Base-by-base conservation (phyloP, 2,329 filamentous ascomycete genomes). In the Graphilbum sp. region DNA sequence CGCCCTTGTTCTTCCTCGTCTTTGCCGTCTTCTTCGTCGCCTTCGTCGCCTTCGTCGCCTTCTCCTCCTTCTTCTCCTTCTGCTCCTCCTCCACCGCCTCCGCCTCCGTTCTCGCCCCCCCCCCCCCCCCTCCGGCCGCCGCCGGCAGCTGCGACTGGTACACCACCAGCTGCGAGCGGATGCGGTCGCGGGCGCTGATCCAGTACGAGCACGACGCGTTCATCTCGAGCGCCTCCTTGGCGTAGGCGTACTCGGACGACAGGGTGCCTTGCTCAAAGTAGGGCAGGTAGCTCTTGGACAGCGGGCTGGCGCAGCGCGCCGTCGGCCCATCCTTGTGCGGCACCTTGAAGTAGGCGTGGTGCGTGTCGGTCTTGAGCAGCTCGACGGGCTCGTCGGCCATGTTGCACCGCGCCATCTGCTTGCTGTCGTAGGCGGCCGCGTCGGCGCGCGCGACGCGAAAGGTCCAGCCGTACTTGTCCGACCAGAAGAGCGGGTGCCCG, bases 201-300 rank as follows among this genome's bases (percentile, higher is more conserved):
- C 92, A 98, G 58, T 98, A 98, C 1, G 88, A 96, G 54, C 92
- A 98, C 0, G 86, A 94, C 0, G 90, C 86, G 49, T 98, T 98
- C 90, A 98, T 98, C 49, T 96, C 82, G 32, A 98, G 63, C 0
- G 92, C 90, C 54, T 94, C 86, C 52, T 92, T 96, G 0, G 90
- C 90, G 50, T 95, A 88, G 0, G 75, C 55, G 50, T 80, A 96
- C 54, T 94, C 80, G 0, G 88, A 96, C 1, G 84, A 83, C 3
- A 98, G 62, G 1, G 71, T 83, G 0, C 86, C 88, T 27, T 81
- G 82, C 50, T 98, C 90, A 50, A 98, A 96, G 54, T 92, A 95
- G 37, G 75, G 57, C 41, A 94, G 63, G 49, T 96, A 98, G 11
- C 81, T 73, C 58, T 98, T 98, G 8, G 90, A 86, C 54, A 98